phyloP scores from a whole-genome alignment of 805 yeast genomes.

The Cyberlindnera xishuangbannaensis region DNA sequence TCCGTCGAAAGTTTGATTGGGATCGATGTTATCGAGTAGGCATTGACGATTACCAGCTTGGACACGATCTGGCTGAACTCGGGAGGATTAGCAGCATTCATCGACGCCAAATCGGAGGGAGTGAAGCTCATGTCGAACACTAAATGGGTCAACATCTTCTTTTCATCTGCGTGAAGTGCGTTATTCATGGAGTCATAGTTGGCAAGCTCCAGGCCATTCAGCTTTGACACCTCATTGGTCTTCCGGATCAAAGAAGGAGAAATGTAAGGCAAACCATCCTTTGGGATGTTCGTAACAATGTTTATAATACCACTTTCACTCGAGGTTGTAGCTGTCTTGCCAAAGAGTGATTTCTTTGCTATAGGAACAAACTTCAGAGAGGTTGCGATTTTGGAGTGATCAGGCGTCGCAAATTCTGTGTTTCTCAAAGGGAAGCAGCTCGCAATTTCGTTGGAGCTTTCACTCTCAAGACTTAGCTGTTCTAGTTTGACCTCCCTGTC shows the following conservation, averaged over 20 bases:
- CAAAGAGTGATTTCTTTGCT: constrained; percentile 2
- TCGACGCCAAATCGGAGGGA: constrained; percentile 20
- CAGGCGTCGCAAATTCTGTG: constrained; percentile 16
- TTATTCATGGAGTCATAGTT: constrained; percentile 28
- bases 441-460: not conserved
- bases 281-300: constrained; percentile 27
- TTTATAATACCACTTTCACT: constrained; percentile 27
- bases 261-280: constrained; percentile 31
- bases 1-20: constrained; percentile 36
- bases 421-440: constrained; percentile 24
- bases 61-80: constrained; percentile 26
- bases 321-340: constrained; percentile 1
- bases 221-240: constrained; percentile 29
- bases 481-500: constrained; percentile 16
- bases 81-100: constrained; percentile 25
- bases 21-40: constrained; percentile 31
- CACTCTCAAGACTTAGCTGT: constrained; percentile 10
- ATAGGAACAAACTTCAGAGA: constrained; percentile 7
- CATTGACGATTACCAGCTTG: constrained; percentile 30
- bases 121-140: constrained; percentile 26
- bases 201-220: constrained; percentile 30
- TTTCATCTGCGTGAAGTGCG: constrained; percentile 26
- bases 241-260: constrained; percentile 33
- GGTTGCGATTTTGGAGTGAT: constrained; percentile 17
- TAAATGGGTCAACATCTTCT: constrained; percentile 22